Conservation (phyloP, 208 protist species). For the Leishmania martiniquensis region DNA sequence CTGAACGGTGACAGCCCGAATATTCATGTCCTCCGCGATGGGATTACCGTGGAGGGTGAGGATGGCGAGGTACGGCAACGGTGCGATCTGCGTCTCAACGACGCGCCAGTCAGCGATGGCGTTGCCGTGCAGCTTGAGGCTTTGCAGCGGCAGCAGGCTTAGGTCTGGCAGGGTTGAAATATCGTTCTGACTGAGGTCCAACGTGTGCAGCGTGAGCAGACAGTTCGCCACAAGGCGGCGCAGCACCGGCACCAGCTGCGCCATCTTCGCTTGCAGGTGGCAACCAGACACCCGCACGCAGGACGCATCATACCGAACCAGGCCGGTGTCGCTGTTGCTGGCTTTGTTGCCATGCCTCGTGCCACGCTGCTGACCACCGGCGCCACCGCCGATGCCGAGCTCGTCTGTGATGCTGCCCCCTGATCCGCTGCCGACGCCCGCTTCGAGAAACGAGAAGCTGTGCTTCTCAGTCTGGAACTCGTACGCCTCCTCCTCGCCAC, state of each 20-base stretch:
- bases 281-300: slow-evolving; percentile 74
- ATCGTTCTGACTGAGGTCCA: slow-evolving; percentile 84
- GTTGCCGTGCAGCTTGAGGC: slow-evolving; percentile 79
- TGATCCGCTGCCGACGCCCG: neutral
- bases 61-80: slow-evolving; percentile 55
- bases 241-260: slow-evolving; percentile 67
- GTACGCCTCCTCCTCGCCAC: slow-evolving; percentile 89
- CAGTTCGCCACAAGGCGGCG: slow-evolving; percentile 74
- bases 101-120: slow-evolving; percentile 70
- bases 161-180: slow-evolving; percentile 68
- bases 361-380: neutral
- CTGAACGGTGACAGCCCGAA: neutral
- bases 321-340: neutral
- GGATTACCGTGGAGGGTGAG: slow-evolving; percentile 89
- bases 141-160: slow-evolving; percentile 67
- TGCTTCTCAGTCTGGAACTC: slow-evolving; percentile 66
- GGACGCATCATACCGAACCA: slow-evolving; percentile 57
- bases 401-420: slow-evolving; percentile 9
- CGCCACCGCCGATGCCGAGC: slow-evolving; percentile 9
- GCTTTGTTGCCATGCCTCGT: neutral
- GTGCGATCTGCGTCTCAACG: slow-evolving; percentile 64
- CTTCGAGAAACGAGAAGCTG: slow-evolving; percentile 42
- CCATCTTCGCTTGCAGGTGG: slow-evolving; percentile 51
- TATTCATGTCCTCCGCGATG: slow-evolving; percentile 51
- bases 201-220: slow-evolving; percentile 66